Base-by-base conservation (phyloP, 257 asterid genomes). In the Thymus mandschuricus region DNA sequence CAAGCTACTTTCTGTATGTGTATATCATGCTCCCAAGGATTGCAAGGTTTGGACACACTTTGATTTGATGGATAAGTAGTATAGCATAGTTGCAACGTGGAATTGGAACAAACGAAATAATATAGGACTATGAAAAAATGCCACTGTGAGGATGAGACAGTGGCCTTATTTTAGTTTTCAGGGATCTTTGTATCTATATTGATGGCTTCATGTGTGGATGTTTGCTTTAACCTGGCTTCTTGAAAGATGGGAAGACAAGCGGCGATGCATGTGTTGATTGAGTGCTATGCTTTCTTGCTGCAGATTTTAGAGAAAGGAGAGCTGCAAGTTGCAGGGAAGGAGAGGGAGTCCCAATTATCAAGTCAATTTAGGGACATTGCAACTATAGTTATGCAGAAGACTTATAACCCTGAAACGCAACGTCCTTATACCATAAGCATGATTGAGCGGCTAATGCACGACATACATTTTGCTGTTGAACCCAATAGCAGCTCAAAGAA, bases 231-330 rank as follows among this genome's bases (percentile, higher is more conserved):
- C 40, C 8, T 30, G 43, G 44, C 51, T 70, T 29, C 27, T 21
- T 31, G 38, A 34, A 71, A 44, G 60, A 48, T 41, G 52, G 68
- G 40, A 51, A 45, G 27, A 50, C 40, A 4, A 10, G 8, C 30
- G 60, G 38, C 10, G 70, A 44, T 54, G 44, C 33, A 45, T 62
- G 34, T 55, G 38, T 27, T 72, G 70, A 57, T 10, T 70, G 57
- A 75, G 43, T 21, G 5, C 6, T 12, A 3, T 71, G 71, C 57
- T 64, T 65, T 45, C 51, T 45, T 58, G 7, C 66, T 80, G 75
- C 84, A 92, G 99, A 94, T 94, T 82, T 85, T 94, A 85, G 99
- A 94, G 79, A 94, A 88, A 79, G 99, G 99, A 43, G 99, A 94
- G 77, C 88, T 94, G 38, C 99, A 94, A 84, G 88, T 94, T 75